A percentile compares a stretch with the other conserved stretches of the same genome.
These are phyloP conservation scores for Penicillium lividum DNA, from an alignment of 495 filamentous ascomycete genomes.

Conservation along the genomic window DNA sequence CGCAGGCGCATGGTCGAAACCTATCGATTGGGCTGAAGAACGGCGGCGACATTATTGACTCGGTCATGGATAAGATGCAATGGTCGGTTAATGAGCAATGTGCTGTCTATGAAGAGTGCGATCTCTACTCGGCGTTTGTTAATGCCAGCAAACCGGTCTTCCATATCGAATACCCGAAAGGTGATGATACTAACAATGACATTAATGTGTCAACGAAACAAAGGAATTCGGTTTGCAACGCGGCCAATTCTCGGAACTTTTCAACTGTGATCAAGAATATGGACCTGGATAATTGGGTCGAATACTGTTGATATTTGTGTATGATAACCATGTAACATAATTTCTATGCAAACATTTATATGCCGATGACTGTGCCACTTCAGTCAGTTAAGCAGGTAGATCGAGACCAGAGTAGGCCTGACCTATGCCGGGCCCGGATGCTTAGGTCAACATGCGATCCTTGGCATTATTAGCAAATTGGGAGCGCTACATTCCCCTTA, in stretches of 20 bases:
- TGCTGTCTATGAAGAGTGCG: constrained; percentile 59
- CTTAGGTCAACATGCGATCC: neutral
- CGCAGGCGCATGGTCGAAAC: constrained; percentile 45
- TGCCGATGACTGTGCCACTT: neutral
- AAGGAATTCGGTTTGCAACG: constrained; percentile 39
- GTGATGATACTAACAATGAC: constrained; percentile 40
- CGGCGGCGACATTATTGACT: constrained; percentile 56
- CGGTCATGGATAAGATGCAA: constrained; percentile 57
- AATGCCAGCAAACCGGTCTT: constrained; percentile 66
- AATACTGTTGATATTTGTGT: constrained; percentile 41
- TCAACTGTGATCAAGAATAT: constrained; percentile 67
- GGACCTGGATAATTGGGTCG: constrained; percentile 60
- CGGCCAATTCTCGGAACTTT: constrained; percentile 45
- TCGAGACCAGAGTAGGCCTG: neutral
- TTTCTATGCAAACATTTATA: neutral
- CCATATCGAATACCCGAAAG: constrained; percentile 69
- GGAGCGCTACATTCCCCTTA: neutral
- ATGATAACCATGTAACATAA: neutral
- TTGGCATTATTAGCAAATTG: neutral
- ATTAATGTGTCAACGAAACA: constrained; percentile 28
- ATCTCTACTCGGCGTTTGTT: constrained; percentile 56
- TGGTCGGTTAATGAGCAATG: constrained; percentile 78
- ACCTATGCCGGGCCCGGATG: neutral
- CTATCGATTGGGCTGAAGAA: constrained; percentile 69
- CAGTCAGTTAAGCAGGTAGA: neutral